Base-by-base conservation (phyloP, 768 basidiomycete genomes). In the Favolaschia claudopus region DNA sequence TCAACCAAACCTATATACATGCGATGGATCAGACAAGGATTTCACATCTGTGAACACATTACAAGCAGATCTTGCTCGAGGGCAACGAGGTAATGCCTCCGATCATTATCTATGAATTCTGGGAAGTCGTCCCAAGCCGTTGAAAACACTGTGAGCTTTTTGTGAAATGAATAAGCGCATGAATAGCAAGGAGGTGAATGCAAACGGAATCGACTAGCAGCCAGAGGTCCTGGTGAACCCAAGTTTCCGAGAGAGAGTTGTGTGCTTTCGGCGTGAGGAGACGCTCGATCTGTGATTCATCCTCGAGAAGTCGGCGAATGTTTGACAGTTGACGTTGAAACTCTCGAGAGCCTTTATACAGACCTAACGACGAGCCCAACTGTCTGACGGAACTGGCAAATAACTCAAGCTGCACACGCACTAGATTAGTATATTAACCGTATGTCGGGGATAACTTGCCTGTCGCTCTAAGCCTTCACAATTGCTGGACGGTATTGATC, bases 331-430 rank as follows among this genome's bases (percentile, higher is more conserved):
- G 51, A 17, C 34, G 50, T 5, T 60, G 58, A 15, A 60, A 39
- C 28, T 47, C 51, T n/a, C 51, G 58, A 13, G 45, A 46, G n/a
- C 58, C 51, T 31, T 53, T 60, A 31, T 60, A 60, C 34, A 60
- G 38, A 10, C 58, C 58, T 29, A 60, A 54, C n/a, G 58, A 60
- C 38, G 58, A 60, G 45, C 51, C 51, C 8, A 60, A 52, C n/a
- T 60, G 51, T 19, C 58, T 44, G 37, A 60, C 58, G 31, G 58
- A 60, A 20, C 58, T 53, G 3, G 58, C 22, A 28, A 54, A 60
- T 39, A 42, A 22, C 25, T 53, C 50, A 15, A 59, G 58, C 55
- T 57, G 27, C 19, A 31, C n/a, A 8, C 20, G 24, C 8, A 15
- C 28, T 56, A 8, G 42, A 22, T 29, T 22, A 33, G 19, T 14